Conservation (phyloP, 2,329 filamentous ascomycete genomes). For the Teratosphaeria nubilosa region DNA sequence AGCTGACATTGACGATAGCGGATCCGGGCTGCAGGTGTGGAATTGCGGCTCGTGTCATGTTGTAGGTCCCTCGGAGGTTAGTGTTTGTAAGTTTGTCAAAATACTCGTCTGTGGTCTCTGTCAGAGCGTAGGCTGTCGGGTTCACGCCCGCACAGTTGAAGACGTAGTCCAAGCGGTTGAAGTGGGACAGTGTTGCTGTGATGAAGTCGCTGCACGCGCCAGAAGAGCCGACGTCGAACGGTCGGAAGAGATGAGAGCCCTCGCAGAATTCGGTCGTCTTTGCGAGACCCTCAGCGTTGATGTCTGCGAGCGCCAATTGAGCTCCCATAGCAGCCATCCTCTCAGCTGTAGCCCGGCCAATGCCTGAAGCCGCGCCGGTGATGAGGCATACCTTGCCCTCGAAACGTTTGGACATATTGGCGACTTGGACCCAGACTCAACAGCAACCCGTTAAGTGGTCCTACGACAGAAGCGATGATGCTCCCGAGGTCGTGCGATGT, state of each 20-base stretch:
- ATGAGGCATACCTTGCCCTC: slow-evolving; percentile 19
- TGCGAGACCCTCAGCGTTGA: slow-evolving; percentile 23
- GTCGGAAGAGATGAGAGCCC: slow-evolving; percentile 5
- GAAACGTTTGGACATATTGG: slow-evolving; percentile 12
- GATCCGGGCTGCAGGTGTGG: slow-evolving; percentile 27
- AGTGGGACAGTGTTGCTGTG: slow-evolving; percentile 8
- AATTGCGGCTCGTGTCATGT: slow-evolving; percentile 32
- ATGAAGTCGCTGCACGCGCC: slow-evolving; percentile 17
- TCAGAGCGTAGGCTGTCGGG: slow-evolving; percentile 24
- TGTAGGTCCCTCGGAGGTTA: slow-evolving; percentile 33
- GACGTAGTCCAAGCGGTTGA: slow-evolving; percentile 28
- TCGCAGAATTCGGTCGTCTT: slow-evolving; percentile 16
- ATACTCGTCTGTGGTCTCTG: slow-evolving; percentile 34
- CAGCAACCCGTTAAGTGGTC: neutral
- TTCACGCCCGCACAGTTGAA: slow-evolving; percentile 35
- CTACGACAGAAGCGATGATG: neutral
- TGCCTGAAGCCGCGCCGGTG: slow-evolving; percentile 28
- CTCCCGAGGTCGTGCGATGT: neutral
- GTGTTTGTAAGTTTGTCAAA: slow-evolving; percentile 30
- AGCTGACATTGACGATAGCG: slow-evolving; percentile 35
- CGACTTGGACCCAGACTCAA: neutral
- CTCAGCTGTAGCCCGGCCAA: slow-evolving; percentile 33
- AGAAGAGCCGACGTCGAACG: slow-evolving; percentile 22
- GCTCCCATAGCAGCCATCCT: slow-evolving; percentile 36
- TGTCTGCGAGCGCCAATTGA: slow-evolving; percentile 32